Evolutionary conservation across 495 filamentous ascomycete species (phyloP).

Genomic region (Choiromyces venosus): DNA sequence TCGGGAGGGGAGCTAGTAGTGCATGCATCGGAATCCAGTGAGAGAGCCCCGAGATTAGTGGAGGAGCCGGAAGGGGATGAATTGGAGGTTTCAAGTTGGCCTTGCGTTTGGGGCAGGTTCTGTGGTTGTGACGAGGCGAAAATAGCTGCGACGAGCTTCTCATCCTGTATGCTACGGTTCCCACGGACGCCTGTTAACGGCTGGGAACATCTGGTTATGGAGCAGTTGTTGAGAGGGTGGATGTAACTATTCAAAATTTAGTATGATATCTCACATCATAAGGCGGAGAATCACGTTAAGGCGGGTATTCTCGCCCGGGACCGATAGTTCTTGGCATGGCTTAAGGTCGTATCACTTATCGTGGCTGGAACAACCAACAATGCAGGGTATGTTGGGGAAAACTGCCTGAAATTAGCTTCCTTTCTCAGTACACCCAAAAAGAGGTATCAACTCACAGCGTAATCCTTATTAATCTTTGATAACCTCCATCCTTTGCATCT

Average conservation of each 20-base stretch:
- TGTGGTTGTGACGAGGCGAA: constrained; percentile 53
- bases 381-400: constrained; percentile 91
- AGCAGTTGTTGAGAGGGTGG: constrained; percentile 94
- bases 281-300: constrained; percentile 80
- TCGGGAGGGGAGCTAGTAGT: constrained; percentile 8
- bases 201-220: constrained; percentile 92
- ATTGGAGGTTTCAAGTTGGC: constrained; percentile 32
- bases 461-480: constrained; percentile 81
- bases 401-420: constrained; percentile 51
- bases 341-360: constrained; percentile 93
- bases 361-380: constrained; percentile 73
- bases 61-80: constrained; percentile 35
- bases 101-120: constrained; percentile 36
- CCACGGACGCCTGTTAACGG: constrained; percentile 80
- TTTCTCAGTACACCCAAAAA: constrained; percentile 5
- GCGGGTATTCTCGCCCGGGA: constrained; percentile 82
- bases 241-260: constrained; percentile 55
- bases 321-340: constrained; percentile 84
- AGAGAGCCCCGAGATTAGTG: constrained; percentile 21
- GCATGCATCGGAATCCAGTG: constrained; percentile 2
- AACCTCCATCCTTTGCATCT: constrained; percentile 72
- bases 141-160: constrained; percentile 85
- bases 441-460: constrained; percentile 50
- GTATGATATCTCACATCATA: constrained; percentile 5
- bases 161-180: constrained; percentile 91